Percentiles rank a stretch among this genome's conserved stretches.
These are phyloP conservation scores for Spinacia oleracea DNA, from an alignment of 179 eudicot species.

Conservation along the genomic window DNA sequence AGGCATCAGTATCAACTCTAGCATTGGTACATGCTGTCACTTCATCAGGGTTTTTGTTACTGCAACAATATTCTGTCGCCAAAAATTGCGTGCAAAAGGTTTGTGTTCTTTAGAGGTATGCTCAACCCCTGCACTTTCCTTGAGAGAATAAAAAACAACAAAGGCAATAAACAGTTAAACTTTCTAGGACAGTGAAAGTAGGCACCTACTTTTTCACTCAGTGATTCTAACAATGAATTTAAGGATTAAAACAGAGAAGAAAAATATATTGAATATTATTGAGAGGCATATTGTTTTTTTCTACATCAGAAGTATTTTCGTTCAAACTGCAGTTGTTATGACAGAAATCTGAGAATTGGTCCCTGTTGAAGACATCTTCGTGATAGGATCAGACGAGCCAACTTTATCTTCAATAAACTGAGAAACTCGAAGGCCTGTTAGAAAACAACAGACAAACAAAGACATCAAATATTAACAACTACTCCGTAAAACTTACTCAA, in stretches of 20 bases:
- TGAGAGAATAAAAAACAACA: slow-evolving; percentile 1
- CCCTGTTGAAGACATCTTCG: slow-evolving; percentile 32
- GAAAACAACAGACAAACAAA: slow-evolving; percentile 20
- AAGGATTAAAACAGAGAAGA: not conserved
- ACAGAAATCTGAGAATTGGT: slow-evolving; percentile 37
- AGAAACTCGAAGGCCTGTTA: slow-evolving; percentile 82
- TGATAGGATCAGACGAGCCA: slow-evolving; percentile 65
- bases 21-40: slow-evolving; percentile 20
- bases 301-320: slow-evolving; percentile 21
- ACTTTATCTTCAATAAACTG: slow-evolving; percentile 67
- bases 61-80: slow-evolving; percentile 19
- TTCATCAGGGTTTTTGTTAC: slow-evolving; percentile 23
- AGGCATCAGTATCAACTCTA: slow-evolving; percentile 30
- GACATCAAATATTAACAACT: slow-evolving; percentile 52
- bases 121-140: slow-evolving; percentile 26
- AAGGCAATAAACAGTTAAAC: slow-evolving; percentile 6
- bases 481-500: not conserved
- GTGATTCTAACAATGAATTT: not conserved
- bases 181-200: not conserved
- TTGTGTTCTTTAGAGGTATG: slow-evolving; percentile 23
- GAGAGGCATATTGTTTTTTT: slow-evolving; percentile 10
- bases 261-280: slow-evolving; percentile 15
- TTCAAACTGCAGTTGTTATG: slow-evolving; percentile 23
- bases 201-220: not conserved
- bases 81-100: slow-evolving; percentile 25